Conservation (phyloP, 352 stramenopile genomes). For the Phytophthora uliginosa region DNA sequence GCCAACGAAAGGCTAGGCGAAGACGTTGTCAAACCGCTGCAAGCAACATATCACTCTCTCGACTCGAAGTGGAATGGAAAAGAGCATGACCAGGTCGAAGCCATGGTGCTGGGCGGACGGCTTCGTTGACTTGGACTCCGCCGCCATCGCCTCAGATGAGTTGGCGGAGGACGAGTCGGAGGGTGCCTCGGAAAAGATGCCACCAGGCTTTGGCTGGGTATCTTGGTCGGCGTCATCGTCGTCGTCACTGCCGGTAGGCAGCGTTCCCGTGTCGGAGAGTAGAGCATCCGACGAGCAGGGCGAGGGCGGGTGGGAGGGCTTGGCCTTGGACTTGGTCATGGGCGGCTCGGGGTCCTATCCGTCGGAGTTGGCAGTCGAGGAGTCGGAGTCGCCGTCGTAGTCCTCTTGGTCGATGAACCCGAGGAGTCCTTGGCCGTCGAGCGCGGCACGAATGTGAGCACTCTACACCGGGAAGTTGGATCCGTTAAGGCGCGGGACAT, state of each 20-base stretch:
- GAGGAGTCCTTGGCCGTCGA: slow-evolving; percentile 19
- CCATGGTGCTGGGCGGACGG: not conserved
- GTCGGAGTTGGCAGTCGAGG: not conserved
- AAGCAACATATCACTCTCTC: no score
- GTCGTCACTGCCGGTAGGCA: not conserved
- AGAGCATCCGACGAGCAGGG: not conserved
- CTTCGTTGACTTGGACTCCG: not conserved
- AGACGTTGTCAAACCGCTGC: no score
- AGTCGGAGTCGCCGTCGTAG: slow-evolving; percentile 12
- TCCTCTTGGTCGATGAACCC: slow-evolving; percentile 20
- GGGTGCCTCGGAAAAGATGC: not conserved
- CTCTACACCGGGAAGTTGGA: slow-evolving; percentile 25
- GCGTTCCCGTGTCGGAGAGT: not conserved
- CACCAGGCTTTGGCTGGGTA: not conserved
- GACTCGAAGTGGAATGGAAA: no score
- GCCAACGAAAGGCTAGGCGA: no score
- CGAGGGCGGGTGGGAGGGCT: not conserved
- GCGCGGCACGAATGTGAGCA: slow-evolving; percentile 8
- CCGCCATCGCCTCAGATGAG: not conserved
- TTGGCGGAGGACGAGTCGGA: not conserved
- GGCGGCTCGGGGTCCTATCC: not conserved
- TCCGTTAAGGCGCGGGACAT: slow-evolving; percentile 22
- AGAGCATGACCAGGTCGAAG: no score
- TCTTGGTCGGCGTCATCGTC: not conserved
- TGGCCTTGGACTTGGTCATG: not conserved